Evolutionary conservation across 1,139 yeast genomes (phyloP).

Genomic region (Zygoascus hellenicus): DNA sequence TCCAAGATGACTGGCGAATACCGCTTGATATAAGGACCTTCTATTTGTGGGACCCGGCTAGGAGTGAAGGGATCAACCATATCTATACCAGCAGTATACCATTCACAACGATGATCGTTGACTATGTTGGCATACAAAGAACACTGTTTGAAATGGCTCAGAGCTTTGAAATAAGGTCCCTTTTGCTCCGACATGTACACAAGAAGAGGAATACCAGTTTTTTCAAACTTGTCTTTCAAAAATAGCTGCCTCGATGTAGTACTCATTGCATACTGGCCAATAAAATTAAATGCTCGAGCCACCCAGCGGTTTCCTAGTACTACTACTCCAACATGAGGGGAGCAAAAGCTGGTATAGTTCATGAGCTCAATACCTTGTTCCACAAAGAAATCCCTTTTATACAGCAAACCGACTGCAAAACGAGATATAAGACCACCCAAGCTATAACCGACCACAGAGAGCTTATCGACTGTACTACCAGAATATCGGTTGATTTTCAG

Average conservation of each 20-base stretch:
- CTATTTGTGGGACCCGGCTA: constrained; percentile 34
- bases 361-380: constrained; percentile 34
- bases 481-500: constrained; percentile 28
- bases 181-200: constrained; percentile 58
- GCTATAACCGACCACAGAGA: constrained; percentile 75
- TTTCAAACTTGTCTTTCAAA: constrained; percentile 43
- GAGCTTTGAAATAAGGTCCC: constrained; percentile 55
- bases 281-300: constrained; percentile 47
- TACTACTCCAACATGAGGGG: constrained; percentile 77
- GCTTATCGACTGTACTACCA: constrained; percentile 24
- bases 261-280: constrained; percentile 60
- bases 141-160: constrained; percentile 46
- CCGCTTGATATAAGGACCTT: constrained; percentile 43
- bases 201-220: constrained; percentile 44
- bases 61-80: constrained; percentile 50
- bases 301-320: constrained; percentile 52
- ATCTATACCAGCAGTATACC: constrained; percentile 76
- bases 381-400: constrained; percentile 47
- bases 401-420: constrained; percentile 67
- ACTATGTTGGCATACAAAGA: constrained; percentile 67
- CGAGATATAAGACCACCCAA: constrained; percentile 76
- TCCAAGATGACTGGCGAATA: constrained; percentile 55
- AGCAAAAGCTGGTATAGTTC: constrained; percentile 61
- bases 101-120: constrained; percentile 73
- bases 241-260: constrained; percentile 70